Evolutionary conservation across 352 stramenopile genomes (phyloP).

Genomic region (Elongisporangium prolatum): DNA sequence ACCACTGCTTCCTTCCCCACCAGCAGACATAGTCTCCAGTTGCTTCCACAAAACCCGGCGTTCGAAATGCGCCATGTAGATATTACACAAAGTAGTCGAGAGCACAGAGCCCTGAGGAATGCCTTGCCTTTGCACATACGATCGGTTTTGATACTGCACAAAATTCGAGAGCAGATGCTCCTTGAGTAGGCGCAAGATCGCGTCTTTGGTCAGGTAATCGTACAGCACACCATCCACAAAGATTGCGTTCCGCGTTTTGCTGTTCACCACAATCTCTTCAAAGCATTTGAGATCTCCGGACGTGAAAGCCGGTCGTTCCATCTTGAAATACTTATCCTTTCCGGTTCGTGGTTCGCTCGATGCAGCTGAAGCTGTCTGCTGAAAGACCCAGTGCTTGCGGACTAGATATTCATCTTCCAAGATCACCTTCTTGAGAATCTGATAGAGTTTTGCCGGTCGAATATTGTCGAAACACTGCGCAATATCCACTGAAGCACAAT

Average conservation of each 20-base stretch:
- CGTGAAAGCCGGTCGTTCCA: slow-evolving; percentile 47
- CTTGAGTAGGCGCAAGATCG: slow-evolving; percentile 48
- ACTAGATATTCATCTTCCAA: slow-evolving; percentile 73
- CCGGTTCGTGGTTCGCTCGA: not conserved
- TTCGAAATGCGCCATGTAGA: slow-evolving; percentile 82
- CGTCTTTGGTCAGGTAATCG: slow-evolving; percentile 51
- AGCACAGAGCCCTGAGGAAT: slow-evolving; percentile 83
- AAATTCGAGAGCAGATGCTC: slow-evolving; percentile 60
- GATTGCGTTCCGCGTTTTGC: slow-evolving; percentile 38
- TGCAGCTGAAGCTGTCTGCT: slow-evolving; percentile 21
- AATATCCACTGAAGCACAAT: slow-evolving; percentile 71
- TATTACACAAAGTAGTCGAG: slow-evolving; percentile 74
- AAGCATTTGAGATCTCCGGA: slow-evolving; percentile 53
- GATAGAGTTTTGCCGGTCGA: slow-evolving; percentile 51
- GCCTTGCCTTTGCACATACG: slow-evolving; percentile 54
- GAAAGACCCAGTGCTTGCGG: slow-evolving; percentile 68
- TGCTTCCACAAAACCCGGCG: slow-evolving; percentile 42
- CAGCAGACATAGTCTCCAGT: slow-evolving; percentile 1
- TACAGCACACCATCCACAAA: slow-evolving; percentile 79
- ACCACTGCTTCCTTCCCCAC: not conserved
- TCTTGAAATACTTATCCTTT: slow-evolving; percentile 31
- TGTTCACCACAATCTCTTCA: slow-evolving; percentile 35
- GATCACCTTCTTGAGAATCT: slow-evolving; percentile 58
- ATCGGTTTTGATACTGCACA: slow-evolving; percentile 41
- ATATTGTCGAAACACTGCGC: slow-evolving; percentile 83